A percentile compares a stretch with the other conserved stretches of the same genome.
Conservation (phyloP, 352 stramenopile species). For the Globisporangium okanoganense region DNA sequence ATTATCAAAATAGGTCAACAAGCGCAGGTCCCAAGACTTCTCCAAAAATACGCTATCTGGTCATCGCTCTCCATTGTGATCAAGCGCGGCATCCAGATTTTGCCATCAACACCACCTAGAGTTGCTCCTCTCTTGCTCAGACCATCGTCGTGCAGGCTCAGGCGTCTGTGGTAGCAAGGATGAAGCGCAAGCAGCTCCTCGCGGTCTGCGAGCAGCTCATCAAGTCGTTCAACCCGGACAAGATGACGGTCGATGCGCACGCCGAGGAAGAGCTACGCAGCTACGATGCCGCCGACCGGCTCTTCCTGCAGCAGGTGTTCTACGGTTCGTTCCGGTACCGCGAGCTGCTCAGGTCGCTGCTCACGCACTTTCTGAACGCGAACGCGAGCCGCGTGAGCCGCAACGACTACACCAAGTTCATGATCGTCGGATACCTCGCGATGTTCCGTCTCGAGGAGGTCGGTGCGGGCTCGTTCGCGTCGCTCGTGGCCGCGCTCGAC, state of each 20-base stretch:
- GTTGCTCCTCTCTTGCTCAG: neutral
- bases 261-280: slow-evolving; percentile 53
- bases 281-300: slow-evolving; percentile 36
- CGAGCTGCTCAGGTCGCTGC: slow-evolving; percentile 68
- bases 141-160: neutral
- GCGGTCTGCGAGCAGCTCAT: slow-evolving; percentile 64
- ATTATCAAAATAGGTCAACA: neutral
- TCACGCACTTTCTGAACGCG: slow-evolving; percentile 82
- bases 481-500: slow-evolving; percentile 61
- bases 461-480: slow-evolving; percentile 54
- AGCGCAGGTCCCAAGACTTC: neutral
- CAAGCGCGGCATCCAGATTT: neutral
- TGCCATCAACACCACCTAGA: neutral
- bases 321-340: slow-evolving; percentile 90
- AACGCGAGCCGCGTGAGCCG: slow-evolving; percentile 74
- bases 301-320: slow-evolving; percentile 87
- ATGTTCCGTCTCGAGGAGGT: slow-evolving; percentile 90
- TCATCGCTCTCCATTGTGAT: neutral
- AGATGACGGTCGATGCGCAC: slow-evolving; percentile 74
- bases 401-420: slow-evolving; percentile 89
- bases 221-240: slow-evolving; percentile 72
- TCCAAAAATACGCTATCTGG: neutral
- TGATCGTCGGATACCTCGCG: slow-evolving; percentile 86
- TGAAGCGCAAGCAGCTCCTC: slow-evolving; percentile 81
- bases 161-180: slow-evolving; percentile 9